These are phyloP conservation scores for Phytophthora rubi DNA, from an alignment of 352 stramenopile genomes.

Conservation along the genomic window DNA sequence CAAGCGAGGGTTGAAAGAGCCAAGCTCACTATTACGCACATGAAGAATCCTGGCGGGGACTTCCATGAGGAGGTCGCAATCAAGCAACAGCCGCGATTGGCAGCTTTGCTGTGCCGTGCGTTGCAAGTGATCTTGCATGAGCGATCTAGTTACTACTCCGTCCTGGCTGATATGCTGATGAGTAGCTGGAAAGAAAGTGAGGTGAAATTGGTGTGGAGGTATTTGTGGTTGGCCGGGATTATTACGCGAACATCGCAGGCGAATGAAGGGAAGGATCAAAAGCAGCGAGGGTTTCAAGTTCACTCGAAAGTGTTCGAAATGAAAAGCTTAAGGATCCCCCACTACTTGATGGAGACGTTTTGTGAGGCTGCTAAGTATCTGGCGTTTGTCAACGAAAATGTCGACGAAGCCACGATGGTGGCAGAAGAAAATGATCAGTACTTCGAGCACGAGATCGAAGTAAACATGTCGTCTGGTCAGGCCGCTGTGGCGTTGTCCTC, in stretches of 20 bases:
- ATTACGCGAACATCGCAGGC: constrained; percentile 63
- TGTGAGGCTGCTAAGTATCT: constrained; percentile 74
- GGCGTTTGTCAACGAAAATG: constrained; percentile 76
- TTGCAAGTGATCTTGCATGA: constrained; percentile 87
- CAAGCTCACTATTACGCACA: constrained; percentile 63
- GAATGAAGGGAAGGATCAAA: constrained; percentile 57
- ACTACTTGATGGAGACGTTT: constrained; percentile 76
- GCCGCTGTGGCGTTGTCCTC: constrained; percentile 62
- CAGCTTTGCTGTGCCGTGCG: constrained; percentile 67
- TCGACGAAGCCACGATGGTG: constrained; percentile 56
- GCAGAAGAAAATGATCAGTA: constrained; percentile 41
- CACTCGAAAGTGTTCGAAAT: constrained; percentile 78
- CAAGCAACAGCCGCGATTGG: constrained; percentile 61
- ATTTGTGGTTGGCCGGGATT: constrained; percentile 79
- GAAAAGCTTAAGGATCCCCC: constrained; percentile 68
- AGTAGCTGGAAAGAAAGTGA: constrained; percentile 74
- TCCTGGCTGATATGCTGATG: constrained; percentile 78
- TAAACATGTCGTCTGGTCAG: constrained; percentile 57
- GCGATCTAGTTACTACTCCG: constrained; percentile 69
- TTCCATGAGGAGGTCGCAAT: constrained; percentile 80
- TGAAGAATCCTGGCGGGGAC: constrained; percentile 71
- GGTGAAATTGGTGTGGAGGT: constrained; percentile 86
- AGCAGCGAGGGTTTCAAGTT: constrained; percentile 74
- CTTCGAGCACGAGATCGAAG: constrained; percentile 72
- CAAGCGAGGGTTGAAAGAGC: constrained; percentile 65